Conservation (phyloP, 495 filamentous ascomycete species). For the Wilcoxina mikolae region DNA sequence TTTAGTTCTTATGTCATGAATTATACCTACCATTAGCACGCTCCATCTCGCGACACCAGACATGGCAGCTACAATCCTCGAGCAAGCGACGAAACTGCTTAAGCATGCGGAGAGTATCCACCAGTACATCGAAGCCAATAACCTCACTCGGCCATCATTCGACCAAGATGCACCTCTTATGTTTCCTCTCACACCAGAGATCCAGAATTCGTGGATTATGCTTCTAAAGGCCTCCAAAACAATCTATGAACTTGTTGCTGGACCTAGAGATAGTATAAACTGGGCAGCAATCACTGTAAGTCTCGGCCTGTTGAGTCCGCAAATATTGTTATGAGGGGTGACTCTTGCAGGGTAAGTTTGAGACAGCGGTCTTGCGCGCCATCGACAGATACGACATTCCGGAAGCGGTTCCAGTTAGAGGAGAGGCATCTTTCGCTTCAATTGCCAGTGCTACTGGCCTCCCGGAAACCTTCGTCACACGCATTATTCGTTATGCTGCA, state of each 20-base stretch:
- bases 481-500: constrained; percentile 4
- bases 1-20: too few relatives aligned
- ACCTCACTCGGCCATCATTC: neutral
- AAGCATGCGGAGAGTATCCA: neutral
- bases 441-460: neutral
- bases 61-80: too few relatives aligned
- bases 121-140: neutral
- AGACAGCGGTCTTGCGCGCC: neutral
- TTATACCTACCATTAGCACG: too few relatives aligned
- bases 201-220: neutral
- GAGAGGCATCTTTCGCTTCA: neutral
- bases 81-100: neutral
- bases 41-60: too few relatives aligned
- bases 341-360: neutral
- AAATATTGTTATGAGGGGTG: neutral
- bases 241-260: neutral
- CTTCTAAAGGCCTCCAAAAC: neutral
- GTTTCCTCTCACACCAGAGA: neutral
- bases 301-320: neutral
- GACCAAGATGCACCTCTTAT: neutral
- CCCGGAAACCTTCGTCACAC: neutral
- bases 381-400: neutral
- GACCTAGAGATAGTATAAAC: neutral
- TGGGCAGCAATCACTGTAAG: neutral
- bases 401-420: neutral